Evolutionary conservation across 345 rosid genomes (phyloP).

Genomic region (Populus davidiana): DNA sequence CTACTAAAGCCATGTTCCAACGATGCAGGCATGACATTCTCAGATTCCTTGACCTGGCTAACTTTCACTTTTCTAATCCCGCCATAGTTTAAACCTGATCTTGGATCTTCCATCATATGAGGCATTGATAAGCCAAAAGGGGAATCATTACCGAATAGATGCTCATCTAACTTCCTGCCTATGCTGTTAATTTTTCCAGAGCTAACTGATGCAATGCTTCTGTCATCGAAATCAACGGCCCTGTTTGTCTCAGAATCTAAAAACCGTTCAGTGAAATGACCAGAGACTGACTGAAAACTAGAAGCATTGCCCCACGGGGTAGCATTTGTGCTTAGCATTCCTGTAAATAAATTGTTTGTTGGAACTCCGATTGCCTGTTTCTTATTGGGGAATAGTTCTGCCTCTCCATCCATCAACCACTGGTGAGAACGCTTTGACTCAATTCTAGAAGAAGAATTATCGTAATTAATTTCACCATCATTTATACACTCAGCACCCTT

Average conservation of each 20-base stretch:
- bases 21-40: constrained; percentile 32
- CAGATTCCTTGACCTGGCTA: constrained; percentile 47
- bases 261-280: constrained; percentile 37
- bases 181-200: constrained; percentile 22
- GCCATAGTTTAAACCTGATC: constrained; percentile 32
- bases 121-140: constrained; percentile 45
- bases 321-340: constrained; percentile 35
- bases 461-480: constrained; percentile 35
- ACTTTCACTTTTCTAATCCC: constrained; percentile 58
- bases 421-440: constrained; percentile 45
- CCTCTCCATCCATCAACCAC: constrained; percentile 48
- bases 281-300: constrained; percentile 34
- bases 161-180: constrained; percentile 34
- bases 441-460: constrained; percentile 32
- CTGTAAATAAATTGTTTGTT: constrained; percentile 33
- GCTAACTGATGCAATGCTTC: constrained; percentile 27
- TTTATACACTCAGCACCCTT: constrained; percentile 37
- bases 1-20: constrained; percentile 31
- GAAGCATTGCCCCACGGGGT: constrained; percentile 44
- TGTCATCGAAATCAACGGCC: constrained; percentile 33
- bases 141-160: constrained; percentile 32
- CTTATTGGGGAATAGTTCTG: constrained; percentile 43
- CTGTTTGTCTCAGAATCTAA: constrained; percentile 36
- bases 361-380: constrained; percentile 45
- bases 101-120: constrained; percentile 36